A percentile compares a stretch with the other conserved stretches of the same genome.
phyloP scores from a whole-genome alignment of 2,329 filamentous ascomycete species.

The Talaromyces sp. region DNA sequence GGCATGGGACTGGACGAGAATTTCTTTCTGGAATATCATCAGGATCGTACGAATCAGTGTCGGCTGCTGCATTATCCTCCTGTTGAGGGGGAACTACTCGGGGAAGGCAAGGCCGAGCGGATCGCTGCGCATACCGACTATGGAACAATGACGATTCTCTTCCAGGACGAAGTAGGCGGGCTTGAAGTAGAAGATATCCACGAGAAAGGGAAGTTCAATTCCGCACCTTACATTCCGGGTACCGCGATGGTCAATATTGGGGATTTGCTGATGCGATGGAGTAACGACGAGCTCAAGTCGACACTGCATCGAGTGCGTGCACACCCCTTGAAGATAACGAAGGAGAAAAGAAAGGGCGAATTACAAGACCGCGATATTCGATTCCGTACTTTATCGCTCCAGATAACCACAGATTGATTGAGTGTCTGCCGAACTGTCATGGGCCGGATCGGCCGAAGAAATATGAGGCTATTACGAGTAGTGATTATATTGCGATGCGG shows the following conservation, averaged over 20 bases:
- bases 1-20: constrained; percentile 65
- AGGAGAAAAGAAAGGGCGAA: constrained; percentile 52
- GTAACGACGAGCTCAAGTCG: constrained; percentile 83
- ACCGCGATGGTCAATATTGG: constrained; percentile 87
- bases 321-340: constrained; percentile 52
- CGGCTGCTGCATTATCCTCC: constrained; percentile 71
- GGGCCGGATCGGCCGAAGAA: constrained; percentile 60
- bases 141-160: constrained; percentile 48
- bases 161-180: constrained; percentile 54
- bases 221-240: constrained; percentile 73
- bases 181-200: constrained; percentile 54
- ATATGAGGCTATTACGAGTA: constrained; percentile 70
- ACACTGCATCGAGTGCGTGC: constrained; percentile 87
- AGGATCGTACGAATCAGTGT: constrained; percentile 46
- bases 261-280: constrained; percentile 79
- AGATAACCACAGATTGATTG: constrained; percentile 68
- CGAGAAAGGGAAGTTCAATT: constrained; percentile 70
- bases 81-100: constrained; percentile 61
- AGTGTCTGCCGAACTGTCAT: constrained; percentile 76
- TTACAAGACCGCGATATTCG: constrained; percentile 63
- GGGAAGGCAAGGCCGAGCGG: constrained; percentile 62
- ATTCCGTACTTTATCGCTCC: constrained; percentile 92
- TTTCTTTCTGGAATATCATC: constrained; percentile 73
- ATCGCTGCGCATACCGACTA: constrained; percentile 74
- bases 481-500: constrained; percentile 75